Evolutionary conservation across 495 filamentous ascomycete species (phyloP), one percentile per base, ranked within the genome.

Genomic region (Mycothermus thermophilus): DNA sequence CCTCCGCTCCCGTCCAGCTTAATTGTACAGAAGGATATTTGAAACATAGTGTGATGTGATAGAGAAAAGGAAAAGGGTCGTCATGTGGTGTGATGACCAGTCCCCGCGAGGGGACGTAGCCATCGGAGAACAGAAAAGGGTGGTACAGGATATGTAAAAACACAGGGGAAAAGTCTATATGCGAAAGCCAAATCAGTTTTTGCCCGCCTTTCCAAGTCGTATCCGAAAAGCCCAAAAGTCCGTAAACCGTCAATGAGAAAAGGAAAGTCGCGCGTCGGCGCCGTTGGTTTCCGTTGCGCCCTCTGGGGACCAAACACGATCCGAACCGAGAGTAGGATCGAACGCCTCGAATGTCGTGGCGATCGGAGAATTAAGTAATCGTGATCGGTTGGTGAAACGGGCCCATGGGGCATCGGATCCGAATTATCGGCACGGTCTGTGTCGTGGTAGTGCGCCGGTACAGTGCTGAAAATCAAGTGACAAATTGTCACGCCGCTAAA

Each of bases 121-220:
- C 28, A 42, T 30, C 29, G 17, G 33, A 32, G 15, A 41, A 30
- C n/a, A 33, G 20, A 29, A 25, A 40, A 37, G 32, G 34, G 18
- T 34, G 30, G 11, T 39, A 33, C 30, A 39, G 18, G 30, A 14
- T 4, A 4, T 27, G 26, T 6, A 7, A 21, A 26, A 47, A 40
- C 36, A 59, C 41, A 54, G 49, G 54, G 40, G 43, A 57, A 50
- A 54, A 47, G 52, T 65, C 57, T 62, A 63, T 60, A 62, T 63
- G 59, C 58, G 21, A 41, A 41, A 35, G 44, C 42, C 37, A 37
- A 46, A 36, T 32, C 47, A 49, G 41, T 49, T 63, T 52, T 53
- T 58, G 32, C 38, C 43, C 45, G 43, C 31, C 52, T n/a, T 34
- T 30, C 58, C 42, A 38, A 42, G 40, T 39, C 51, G 54, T 51